These are phyloP conservation scores for Echria macrotheca DNA, from an alignment of 495 filamentous ascomycete species.

Conservation along the genomic window DNA sequence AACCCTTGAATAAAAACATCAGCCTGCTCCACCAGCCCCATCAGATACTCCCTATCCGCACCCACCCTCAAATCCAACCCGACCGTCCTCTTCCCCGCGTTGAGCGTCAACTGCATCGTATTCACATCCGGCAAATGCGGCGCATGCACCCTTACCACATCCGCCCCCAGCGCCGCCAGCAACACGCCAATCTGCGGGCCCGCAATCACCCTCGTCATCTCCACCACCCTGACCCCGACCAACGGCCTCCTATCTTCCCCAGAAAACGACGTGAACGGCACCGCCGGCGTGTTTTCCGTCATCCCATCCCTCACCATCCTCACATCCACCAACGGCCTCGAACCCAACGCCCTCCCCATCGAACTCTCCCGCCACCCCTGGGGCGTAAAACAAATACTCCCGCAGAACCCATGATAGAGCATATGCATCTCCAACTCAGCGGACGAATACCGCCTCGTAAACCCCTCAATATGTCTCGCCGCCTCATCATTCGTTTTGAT, in stretches of 20 bases:
- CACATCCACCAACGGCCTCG: conserved; percentile 21
- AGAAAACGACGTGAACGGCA: conserved; percentile 13
- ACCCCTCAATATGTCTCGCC: conserved; percentile 14
- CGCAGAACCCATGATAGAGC: conserved; percentile 21
- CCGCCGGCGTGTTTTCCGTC: conserved; percentile 1
- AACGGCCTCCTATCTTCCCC: conserved; percentile 12
- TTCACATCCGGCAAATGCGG: conserved; percentile 20
- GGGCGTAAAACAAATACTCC: conserved; percentile 26
- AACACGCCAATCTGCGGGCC: conserved; percentile 50
- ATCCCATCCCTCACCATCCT: not conserved
- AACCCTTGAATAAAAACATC: conserved; percentile 52
- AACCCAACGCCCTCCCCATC: conserved; percentile 21
- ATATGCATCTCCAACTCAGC: conserved; percentile 24
- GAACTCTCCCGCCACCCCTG: conserved; percentile 9
- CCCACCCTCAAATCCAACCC: conserved; percentile 42
- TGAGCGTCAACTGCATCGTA: conserved; percentile 17
- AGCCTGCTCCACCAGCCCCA: conserved; percentile 45
- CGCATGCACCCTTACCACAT: conserved; percentile 23
- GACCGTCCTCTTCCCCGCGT: conserved; percentile 37
- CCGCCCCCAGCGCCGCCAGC: conserved; percentile 52
- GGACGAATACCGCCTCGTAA: conserved; percentile 6
- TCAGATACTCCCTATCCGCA: conserved; percentile 40
- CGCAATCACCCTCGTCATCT: conserved; percentile 49
- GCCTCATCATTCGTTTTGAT: conserved; percentile 18
- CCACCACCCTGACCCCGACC: conserved; percentile 41